These are phyloP conservation scores for Lipomyces starkeyi DNA, from an alignment of 805 yeast genomes.

Conservation along the genomic window DNA sequence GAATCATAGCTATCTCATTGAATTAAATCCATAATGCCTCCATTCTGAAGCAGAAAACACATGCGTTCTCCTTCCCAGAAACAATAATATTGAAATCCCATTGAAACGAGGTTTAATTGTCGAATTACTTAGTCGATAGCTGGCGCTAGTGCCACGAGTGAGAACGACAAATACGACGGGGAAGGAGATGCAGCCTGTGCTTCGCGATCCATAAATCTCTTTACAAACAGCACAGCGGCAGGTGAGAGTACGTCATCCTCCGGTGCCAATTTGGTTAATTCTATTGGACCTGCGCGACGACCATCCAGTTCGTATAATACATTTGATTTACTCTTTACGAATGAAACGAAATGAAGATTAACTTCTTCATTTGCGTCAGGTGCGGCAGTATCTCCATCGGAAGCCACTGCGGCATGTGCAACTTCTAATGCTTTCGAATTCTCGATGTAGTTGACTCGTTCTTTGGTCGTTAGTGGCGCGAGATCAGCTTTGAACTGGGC, in stretches of 20 bases:
- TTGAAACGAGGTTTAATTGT: neutral
- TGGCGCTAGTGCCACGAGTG: constrained; percentile 35
- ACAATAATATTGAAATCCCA: neutral
- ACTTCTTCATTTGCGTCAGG: constrained; percentile 54
- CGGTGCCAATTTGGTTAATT: constrained; percentile 53
- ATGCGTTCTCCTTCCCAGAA: neutral
- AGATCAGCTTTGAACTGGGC: constrained; percentile 41
- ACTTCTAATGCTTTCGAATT: constrained; percentile 49
- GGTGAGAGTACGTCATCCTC: constrained; percentile 62
- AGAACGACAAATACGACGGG: constrained; percentile 25
- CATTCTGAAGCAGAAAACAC: neutral
- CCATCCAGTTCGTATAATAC: constrained; percentile 88
- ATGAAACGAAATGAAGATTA: constrained; percentile 78
- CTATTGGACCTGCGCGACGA: constrained; percentile 75
- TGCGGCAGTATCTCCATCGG: constrained; percentile 48
- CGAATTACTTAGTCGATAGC: constrained; percentile 8
- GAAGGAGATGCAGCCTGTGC: constrained; percentile 32
- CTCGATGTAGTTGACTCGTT: constrained; percentile 55
- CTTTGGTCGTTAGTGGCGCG: constrained; percentile 42
- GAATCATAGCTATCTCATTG: neutral
- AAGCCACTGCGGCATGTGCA: constrained; percentile 49
- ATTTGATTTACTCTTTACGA: constrained; percentile 61
- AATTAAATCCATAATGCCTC: neutral
- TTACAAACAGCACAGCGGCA: constrained; percentile 59
- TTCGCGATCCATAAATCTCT: constrained; percentile 64